These are phyloP conservation scores for Knufia fluminis DNA, from an alignment of 2,329 filamentous ascomycete species.

Conservation along the genomic window DNA sequence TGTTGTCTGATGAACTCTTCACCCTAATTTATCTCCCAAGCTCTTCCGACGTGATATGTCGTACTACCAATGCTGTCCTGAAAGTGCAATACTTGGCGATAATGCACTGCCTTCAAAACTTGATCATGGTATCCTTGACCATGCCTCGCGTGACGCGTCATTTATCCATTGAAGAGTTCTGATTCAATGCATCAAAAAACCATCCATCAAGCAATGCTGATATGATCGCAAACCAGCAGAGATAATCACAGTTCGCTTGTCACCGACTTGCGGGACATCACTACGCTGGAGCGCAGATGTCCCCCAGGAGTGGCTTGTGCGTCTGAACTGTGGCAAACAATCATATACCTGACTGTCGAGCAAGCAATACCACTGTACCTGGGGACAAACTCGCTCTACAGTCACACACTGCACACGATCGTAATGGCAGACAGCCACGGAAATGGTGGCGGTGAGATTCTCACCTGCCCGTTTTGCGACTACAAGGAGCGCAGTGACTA, in stretches of 20 bases:
- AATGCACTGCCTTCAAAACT: not conserved
- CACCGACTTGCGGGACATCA: not conserved
- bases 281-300: not conserved
- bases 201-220: not conserved
- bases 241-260: not conserved
- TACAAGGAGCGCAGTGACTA: conserved; percentile 33
- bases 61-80: too few relatives aligned
- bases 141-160: not conserved
- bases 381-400: not conserved
- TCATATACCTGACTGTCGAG: not conserved
- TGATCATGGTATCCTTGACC: not conserved
- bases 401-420: not conserved
- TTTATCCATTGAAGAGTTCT: not conserved
- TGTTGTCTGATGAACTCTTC: too few relatives aligned
- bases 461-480: conserved; percentile 38
- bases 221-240: not conserved
- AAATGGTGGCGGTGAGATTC: not conserved
- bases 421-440: not conserved
- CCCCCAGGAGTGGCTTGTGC: not conserved
- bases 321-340: not conserved
- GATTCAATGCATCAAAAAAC: not conserved
- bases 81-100: not conserved
- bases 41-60: too few relatives aligned
- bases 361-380: not conserved
- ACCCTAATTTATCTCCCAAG: too few relatives aligned